Percentiles rank a stretch among this genome's conserved stretches.
Evolutionary conservation across 2,329 filamentous ascomycete genomes (phyloP).

Genomic region (Penicillium sp.): DNA sequence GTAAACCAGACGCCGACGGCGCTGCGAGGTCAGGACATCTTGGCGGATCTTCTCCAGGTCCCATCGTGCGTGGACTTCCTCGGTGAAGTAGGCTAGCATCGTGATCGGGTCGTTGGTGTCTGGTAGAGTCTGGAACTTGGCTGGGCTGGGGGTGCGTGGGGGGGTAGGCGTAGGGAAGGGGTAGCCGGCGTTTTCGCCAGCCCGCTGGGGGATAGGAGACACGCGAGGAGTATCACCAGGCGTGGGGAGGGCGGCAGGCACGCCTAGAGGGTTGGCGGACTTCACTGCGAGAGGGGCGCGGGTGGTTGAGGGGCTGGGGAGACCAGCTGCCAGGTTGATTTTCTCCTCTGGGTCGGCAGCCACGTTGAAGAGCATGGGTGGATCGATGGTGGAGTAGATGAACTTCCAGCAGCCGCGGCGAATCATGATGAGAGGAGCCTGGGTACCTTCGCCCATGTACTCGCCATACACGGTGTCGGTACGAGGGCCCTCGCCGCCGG

Average conservation of each 20-base stretch:
- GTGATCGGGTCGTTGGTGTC: conserved; percentile 36
- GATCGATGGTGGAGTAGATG: conserved; percentile 79
- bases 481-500: conserved; percentile 52
- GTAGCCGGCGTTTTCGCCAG: conserved; percentile 13
- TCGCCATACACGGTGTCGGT: conserved; percentile 90
- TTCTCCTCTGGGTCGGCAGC: conserved; percentile 72
- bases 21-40: conserved; percentile 73
- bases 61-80: conserved; percentile 75
- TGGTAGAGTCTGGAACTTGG: conserved; percentile 33
- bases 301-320: conserved; percentile 24
- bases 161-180: conserved; percentile 38
- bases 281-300: conserved; percentile 36
- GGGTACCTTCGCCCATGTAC: conserved; percentile 90
- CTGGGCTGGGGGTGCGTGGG: conserved; percentile 41
- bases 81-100: conserved; percentile 65
- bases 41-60: conserved; percentile 75
- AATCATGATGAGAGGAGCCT: conserved; percentile 92
- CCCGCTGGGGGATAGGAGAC: conserved; percentile 28
- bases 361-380: conserved; percentile 81
- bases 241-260: conserved; percentile 30
- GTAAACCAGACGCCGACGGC: conserved; percentile 76
- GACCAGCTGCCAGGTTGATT: conserved; percentile 60
- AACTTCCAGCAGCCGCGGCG: conserved; percentile 88
- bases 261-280: conserved; percentile 30
- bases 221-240: conserved; percentile 31